A percentile compares a stretch with the other conserved stretches of the same genome.
phyloP scores from a whole-genome alignment of 768 basidiomycete genomes.

The Trametes coccinea region DNA sequence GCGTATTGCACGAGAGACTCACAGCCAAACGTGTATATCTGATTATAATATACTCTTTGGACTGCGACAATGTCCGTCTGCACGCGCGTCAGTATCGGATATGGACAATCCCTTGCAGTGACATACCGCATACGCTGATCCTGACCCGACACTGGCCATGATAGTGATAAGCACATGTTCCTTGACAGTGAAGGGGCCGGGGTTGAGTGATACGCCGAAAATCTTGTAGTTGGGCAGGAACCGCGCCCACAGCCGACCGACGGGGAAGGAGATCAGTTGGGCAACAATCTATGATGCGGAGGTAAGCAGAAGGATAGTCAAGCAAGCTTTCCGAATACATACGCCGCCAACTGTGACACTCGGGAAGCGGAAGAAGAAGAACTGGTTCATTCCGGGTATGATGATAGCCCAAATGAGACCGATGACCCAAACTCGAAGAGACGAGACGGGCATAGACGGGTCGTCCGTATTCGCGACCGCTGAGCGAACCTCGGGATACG shows the following conservation, averaged over 20 bases:
- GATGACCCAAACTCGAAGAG: conserved; percentile 44
- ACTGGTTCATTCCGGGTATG: conserved; percentile 67
- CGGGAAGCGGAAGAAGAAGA: conserved; percentile 78
- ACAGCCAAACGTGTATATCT: conserved; percentile 54
- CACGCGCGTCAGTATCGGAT: too few relatives aligned
- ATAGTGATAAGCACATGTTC: conserved; percentile 45
- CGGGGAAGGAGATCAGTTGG: conserved; percentile 68
- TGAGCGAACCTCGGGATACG: conserved; percentile 34
- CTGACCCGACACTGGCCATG: conserved; percentile 42
- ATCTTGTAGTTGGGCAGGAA: conserved; percentile 55
- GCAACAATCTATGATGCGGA: conserved; percentile 55
- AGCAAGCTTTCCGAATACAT: conserved; percentile 6
- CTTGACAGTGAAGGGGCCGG: conserved; percentile 76
- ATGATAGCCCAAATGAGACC: conserved; percentile 55
- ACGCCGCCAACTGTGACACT: conserved; percentile 58
- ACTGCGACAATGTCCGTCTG: conserved; percentile 73
- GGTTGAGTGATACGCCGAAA: conserved; percentile 65
- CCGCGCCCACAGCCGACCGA: conserved; percentile 59
- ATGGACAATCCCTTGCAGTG: background rate
- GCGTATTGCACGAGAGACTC: conserved; percentile 20
- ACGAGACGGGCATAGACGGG: conserved; percentile 55
- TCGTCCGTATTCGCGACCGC: conserved; percentile 70
- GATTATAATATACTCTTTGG: conserved; percentile 67
- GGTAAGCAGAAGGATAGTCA: conserved; percentile 1
- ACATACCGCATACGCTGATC: conserved; percentile 45